Evolutionary conservation across 1,284 basidiomycete species (phyloP), one percentile per base, ranked within the genome.

Genomic region (Trametes pubescens): DNA sequence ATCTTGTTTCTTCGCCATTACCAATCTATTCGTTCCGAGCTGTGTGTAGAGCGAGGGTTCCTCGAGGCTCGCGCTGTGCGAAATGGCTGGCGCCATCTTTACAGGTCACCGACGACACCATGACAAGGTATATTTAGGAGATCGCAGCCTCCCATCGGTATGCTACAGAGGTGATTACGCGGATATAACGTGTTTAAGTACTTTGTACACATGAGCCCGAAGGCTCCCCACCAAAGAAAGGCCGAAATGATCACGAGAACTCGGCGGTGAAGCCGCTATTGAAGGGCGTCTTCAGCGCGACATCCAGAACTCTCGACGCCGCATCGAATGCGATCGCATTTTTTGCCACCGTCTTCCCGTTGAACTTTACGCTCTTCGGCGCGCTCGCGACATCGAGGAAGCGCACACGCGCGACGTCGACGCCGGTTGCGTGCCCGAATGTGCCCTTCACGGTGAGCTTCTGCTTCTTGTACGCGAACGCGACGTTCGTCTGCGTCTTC

Each of bases 351-450:
- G 62, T 55, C 29, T 68, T 66, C 37, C 78, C 79, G 61, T 81
- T 76, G 26, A 84, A 69, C 56, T 57, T 58, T 0, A 82, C 81
- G 9, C n/a, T 62, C 40, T 49, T 64, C 32, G 83, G 84, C 0
- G 69, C 70, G 40, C 68, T 65, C 32, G 65, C 65, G 18, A 84
- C 79, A 24, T 78, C 79, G 52, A 87, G 73, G 73, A 88, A 78
- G 53, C 77, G 75, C 9, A 86, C 82, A 24, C 80, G 55, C 35
- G 77, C 71, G 3, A 83, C 74, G 24, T 82, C 78, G 46, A 86
- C 84, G 1, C 79, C 81, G 0, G 77, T 71, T 4, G 74, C 65
- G 70, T 81, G 86, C 10, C 79, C 83, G 71, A 87, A 88, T n/a
- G 65, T 71, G 1, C 89, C 88, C 3, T 68, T 70, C 14, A 88